Conservation (phyloP, 2,329 filamentous ascomycete species). For the Cordyceps sp. region DNA sequence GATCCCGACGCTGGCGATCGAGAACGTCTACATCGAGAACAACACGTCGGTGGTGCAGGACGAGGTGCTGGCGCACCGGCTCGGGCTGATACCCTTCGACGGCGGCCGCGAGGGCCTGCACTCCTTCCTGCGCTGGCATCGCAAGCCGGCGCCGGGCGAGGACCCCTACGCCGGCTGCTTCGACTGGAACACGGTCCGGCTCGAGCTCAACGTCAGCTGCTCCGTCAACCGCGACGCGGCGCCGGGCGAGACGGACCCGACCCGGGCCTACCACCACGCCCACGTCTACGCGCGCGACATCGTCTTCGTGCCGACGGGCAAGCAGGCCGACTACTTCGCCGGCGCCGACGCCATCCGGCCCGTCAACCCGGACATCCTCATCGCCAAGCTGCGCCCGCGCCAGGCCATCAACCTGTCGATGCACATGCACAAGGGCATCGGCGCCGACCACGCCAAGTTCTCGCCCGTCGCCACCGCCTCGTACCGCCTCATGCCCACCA, state of each 20-base stretch:
- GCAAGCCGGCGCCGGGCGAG: constrained; percentile 48
- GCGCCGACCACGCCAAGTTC: constrained; percentile 91
- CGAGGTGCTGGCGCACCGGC: constrained; percentile 79
- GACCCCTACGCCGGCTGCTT: constrained; percentile 41
- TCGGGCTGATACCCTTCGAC: constrained; percentile 81
- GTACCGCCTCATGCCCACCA: constrained; percentile 80
- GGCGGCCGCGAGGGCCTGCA: constrained; percentile 60
- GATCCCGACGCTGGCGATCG: constrained; percentile 85
- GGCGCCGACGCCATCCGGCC: constrained; percentile 54
- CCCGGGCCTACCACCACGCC: constrained; percentile 71
- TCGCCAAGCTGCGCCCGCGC: constrained; percentile 83
- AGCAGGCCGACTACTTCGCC: constrained; percentile 52
- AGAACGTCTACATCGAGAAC: constrained; percentile 83
- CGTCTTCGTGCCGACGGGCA: constrained; percentile 57
- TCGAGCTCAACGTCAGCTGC: constrained; percentile 66
- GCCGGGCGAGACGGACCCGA: constrained; percentile 60
- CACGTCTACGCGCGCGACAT: constrained; percentile 70
- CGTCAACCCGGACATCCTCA: constrained; percentile 79
- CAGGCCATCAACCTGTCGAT: constrained; percentile 76
- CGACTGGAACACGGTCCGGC: constrained; percentile 77
- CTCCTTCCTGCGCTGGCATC: constrained; percentile 68
- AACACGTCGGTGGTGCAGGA: constrained; percentile 98
- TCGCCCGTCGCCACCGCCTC: constrained; percentile 89
- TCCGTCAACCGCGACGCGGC: constrained; percentile 59
- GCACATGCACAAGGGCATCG: constrained; percentile 91